Conservation (phyloP, 106 monocot species). For the Phalaenopsis equestris region DNA sequence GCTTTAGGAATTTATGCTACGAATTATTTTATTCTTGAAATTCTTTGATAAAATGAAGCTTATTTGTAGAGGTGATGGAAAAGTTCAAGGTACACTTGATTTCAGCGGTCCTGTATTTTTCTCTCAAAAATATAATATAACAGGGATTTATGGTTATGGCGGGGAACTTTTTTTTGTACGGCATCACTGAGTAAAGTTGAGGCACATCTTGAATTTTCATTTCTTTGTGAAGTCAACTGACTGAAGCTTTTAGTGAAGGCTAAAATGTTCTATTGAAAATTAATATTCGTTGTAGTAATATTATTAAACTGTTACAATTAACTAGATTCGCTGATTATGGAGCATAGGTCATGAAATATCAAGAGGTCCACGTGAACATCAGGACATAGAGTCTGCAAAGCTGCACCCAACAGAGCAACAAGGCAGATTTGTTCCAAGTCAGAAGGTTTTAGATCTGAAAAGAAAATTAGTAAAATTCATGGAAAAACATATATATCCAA, state of each 20-base stretch:
- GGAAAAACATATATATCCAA: slow-evolving; percentile 82
- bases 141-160: not conserved
- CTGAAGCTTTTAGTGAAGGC: not conserved
- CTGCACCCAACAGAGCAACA: slow-evolving; percentile 14
- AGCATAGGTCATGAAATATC: slow-evolving; percentile 16
- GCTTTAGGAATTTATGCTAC: not conserved
- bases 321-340: not conserved
- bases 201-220: slow-evolving; percentile 4
- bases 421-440: slow-evolving; percentile 64
- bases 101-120: not conserved
- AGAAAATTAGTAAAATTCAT: slow-evolving; percentile 68
- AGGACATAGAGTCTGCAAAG: not conserved
- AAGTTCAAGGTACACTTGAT: not conserved
- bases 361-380: slow-evolving; percentile 9
- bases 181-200: not conserved
- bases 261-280: not conserved
- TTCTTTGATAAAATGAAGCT: not conserved
- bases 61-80: not conserved
- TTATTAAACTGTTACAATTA: not conserved
- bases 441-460: slow-evolving; percentile 66
- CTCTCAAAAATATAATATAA: not conserved
- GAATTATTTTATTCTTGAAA: not conserved
- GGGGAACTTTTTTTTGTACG: not conserved
- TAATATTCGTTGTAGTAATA: not conserved
- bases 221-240: not conserved